Evolutionary conservation across 345 rosid species (phyloP), one percentile per base, ranked within the genome.

Genomic region (Citrus cavaleriei): DNA sequence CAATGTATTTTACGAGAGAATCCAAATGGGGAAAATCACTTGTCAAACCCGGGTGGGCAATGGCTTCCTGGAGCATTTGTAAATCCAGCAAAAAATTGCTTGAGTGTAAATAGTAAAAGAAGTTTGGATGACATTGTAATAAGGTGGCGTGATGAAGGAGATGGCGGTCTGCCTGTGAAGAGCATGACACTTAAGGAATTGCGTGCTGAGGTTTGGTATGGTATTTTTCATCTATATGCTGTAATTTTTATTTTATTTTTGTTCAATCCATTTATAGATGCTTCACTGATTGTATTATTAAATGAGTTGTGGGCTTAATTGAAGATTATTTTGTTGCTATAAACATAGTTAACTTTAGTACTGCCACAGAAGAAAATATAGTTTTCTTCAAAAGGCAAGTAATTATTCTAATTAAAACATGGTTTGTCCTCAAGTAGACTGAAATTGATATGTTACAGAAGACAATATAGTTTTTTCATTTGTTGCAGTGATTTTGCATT

Each of bases 11-110:
- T 91, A 37, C 78, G 70, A 4, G 91, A 86, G 73, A 72, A 83
- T 77, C 72, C 87, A 38, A 54, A 75, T 76, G 86, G 78, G 27
- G 85, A 84, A 71, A 79, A 77, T 40, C 30, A 10, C 54, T 21
- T 64, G 64, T 25, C 76, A 54, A 81, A 85, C 62, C 98, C 98
- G 3, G 97, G 98, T 35, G 99, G 94, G 40, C 83, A 85, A 80
- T 96, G 99, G 99, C 92, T 96, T 84, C 98, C 95, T 64, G 98
- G 98, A 73, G 98, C 97, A 32, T 84, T 68, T 77, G 65, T 93
- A 76, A 96, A 96, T 67, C 89, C 98, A 81, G 98, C 95, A 22
- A 85, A 88, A 76, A 89, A 82, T 83, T 96, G 98, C 85, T 82
- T 94, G 83, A 81, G 71, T 34, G 69, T 77, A 75, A 88, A 86